phyloP scores from a whole-genome alignment of 2,329 filamentous ascomycete species.

The Hysterium pulicare region DNA sequence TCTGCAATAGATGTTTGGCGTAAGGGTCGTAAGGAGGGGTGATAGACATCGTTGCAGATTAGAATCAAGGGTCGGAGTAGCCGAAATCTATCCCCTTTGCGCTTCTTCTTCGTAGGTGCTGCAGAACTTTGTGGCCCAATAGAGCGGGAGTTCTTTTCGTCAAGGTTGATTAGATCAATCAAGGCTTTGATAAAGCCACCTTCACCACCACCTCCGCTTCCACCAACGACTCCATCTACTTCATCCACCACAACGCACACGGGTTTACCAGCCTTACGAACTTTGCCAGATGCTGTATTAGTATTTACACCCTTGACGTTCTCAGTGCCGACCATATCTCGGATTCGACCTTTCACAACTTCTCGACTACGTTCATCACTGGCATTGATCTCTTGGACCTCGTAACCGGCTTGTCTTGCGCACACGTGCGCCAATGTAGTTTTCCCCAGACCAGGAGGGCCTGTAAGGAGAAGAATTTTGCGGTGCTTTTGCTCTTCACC shows the following conservation, averaged over 20 bases:
- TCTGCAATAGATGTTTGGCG: slow-evolving; percentile 84
- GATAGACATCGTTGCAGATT: slow-evolving; percentile 97
- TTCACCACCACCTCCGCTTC: slow-evolving; percentile 70
- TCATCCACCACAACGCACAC: slow-evolving; percentile 95
- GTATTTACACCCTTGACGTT: slow-evolving; percentile 73
- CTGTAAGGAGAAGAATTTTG: slow-evolving; percentile 87
- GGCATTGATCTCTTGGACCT: slow-evolving; percentile 95
- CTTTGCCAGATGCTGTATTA: slow-evolving; percentile 51
- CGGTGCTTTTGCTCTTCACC: slow-evolving; percentile 74
- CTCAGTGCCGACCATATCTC: slow-evolving; percentile 89
- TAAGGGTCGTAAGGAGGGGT: slow-evolving; percentile 79
- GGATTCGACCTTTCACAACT: slow-evolving; percentile 86
- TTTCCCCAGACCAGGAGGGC: slow-evolving; percentile 90
- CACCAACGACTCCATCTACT: slow-evolving; percentile 88
- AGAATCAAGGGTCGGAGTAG: slow-evolving; percentile 85
- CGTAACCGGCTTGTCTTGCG: slow-evolving; percentile 90
- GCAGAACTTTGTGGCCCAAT: slow-evolving; percentile 32
- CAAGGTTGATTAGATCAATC: slow-evolving; percentile 81
- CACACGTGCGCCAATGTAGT: slow-evolving; percentile 96
- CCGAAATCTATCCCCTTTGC: slow-evolving; percentile 81
- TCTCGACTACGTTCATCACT: slow-evolving; percentile 89
- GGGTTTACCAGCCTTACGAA: slow-evolving; percentile 73
- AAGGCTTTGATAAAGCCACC: slow-evolving; percentile 94
- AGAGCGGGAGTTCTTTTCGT: slow-evolving; percentile 70
- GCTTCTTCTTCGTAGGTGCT: slow-evolving; percentile 52